Evolutionary conservation across 2,329 filamentous ascomycete genomes (phyloP), one percentile per base, ranked within the genome.

Genomic region (Fonsecaea erecta): DNA sequence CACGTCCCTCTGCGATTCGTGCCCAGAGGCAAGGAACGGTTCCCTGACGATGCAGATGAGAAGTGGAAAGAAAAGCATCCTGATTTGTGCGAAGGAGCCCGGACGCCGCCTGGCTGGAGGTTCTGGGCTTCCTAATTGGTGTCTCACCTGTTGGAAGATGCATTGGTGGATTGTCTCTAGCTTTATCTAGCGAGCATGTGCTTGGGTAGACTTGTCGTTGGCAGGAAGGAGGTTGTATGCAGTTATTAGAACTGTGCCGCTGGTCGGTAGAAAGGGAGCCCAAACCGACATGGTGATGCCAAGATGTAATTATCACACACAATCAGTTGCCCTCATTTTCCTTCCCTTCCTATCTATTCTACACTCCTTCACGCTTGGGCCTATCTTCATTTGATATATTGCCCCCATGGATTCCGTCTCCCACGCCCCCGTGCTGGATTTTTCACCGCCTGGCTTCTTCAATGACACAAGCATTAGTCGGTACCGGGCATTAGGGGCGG

Each of bases 21-120:
- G 9, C 86, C 79, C 78, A 86, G 88, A 70, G 90, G 90, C 0
- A 77, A 84, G 68, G 91, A 93, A 81, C 84, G 84, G 72, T 93
- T 93, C 77, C 70, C 70, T 40, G 63, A 68, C 9, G 61, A 72
- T 60, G 65, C 76, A 72, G 70, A 72, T 60, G 66, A 70, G 40
- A 66, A 66, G 30, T 72, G 70, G 70, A 72, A 72, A 53, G 56
- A 52, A 48, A 72, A 71, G 57, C 69, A 71, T 62, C 69, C 70
- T 4, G 69, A 71, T 28, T 28, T 66, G 60, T 63, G 65, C 30
- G 30, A 37, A 26, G 53, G 46, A 32, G 43, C 52, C 24, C 26
- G 60, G 35, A 37, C 58, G 21, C 54, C 52, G 18, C 43, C 64
- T 24, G 56, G 46, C 55, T 69, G 62, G 59, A 62, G 62, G 16